Conservation (phyloP, 108 stramenopile species). For the Aurantiochytrium sp. region DNA sequence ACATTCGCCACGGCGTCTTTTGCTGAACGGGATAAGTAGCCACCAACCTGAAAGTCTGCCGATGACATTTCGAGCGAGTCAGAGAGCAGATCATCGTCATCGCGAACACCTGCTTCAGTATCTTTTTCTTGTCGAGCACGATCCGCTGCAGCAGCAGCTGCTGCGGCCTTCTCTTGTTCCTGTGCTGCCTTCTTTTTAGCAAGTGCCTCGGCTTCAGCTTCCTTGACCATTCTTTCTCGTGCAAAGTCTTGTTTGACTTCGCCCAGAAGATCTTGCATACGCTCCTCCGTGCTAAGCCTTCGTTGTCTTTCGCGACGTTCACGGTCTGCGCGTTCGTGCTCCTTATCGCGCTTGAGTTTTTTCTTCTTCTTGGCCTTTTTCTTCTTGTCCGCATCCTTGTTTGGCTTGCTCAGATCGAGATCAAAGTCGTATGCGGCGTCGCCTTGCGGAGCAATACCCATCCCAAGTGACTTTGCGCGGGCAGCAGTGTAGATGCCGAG, state of each 20-base stretch:
- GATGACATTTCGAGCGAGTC: slow-evolving; percentile 15
- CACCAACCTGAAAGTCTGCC: background rate
- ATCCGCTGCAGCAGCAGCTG: background rate
- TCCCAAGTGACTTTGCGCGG: too few species aligned
- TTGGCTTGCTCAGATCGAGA: background rate
- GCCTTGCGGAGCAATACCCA: background rate
- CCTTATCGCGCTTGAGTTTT: background rate
- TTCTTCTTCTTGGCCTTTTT: background rate
- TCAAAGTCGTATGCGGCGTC: background rate
- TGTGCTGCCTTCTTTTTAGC: background rate
- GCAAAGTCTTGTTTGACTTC: background rate
- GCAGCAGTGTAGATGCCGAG: too few species aligned
- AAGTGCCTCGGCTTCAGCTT: background rate
- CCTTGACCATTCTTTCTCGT: background rate
- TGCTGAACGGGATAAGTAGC: background rate
- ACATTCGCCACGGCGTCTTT: too few species aligned
- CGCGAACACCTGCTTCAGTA: background rate
- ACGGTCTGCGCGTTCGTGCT: background rate
- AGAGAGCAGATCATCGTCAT: background rate
- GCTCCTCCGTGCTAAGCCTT: background rate
- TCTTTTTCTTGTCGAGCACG: background rate
- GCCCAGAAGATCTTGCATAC: background rate
- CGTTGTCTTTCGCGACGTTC: background rate
- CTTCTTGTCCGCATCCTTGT: background rate
- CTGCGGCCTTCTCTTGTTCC: background rate